Percentiles rank a stretch among this genome's conserved stretches.
Conservation (phyloP, 2,329 filamentous ascomycete species). For the Lachnellula arida region DNA sequence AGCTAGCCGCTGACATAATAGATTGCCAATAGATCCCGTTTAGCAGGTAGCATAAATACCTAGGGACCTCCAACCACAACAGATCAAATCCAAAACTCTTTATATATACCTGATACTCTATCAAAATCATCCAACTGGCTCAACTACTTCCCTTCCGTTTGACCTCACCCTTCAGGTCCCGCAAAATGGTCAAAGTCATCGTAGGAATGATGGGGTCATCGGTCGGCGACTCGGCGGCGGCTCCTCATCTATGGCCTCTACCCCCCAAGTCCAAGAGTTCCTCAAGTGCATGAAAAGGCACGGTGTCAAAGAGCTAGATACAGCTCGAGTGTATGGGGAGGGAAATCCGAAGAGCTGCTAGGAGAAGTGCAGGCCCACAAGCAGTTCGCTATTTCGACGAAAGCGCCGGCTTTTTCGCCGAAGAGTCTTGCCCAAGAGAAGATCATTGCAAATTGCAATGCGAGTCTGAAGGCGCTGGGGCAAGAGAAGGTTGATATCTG, state of each 20-base stretch:
- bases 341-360: constrained; percentile 2
- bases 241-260: neutral
- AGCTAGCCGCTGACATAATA: neutral
- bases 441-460: constrained; percentile 5
- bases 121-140: neutral
- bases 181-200: constrained; percentile 6
- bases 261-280: constrained; percentile 1
- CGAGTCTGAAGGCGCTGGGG: neutral
- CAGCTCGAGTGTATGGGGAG: constrained; percentile 2
- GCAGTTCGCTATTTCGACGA: constrained; percentile 4
- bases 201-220: constrained; percentile 8
- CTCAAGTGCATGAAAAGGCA: neutral
- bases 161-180: neutral
- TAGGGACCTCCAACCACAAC: neutral
- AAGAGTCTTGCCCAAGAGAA: neutral
- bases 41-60: too few relatives aligned
- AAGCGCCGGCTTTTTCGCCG: constrained; percentile 4
- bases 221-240: neutral
- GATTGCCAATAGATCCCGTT: too few relatives aligned
- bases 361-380: neutral
- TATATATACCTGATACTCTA: neutral
- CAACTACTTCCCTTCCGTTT: neutral
- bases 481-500: constrained; percentile 27
- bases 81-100: neutral
- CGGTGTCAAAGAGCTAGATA: constrained; percentile 2